Conservation (phyloP, 257 asterid species). For the Coffea eugenioides region DNA sequence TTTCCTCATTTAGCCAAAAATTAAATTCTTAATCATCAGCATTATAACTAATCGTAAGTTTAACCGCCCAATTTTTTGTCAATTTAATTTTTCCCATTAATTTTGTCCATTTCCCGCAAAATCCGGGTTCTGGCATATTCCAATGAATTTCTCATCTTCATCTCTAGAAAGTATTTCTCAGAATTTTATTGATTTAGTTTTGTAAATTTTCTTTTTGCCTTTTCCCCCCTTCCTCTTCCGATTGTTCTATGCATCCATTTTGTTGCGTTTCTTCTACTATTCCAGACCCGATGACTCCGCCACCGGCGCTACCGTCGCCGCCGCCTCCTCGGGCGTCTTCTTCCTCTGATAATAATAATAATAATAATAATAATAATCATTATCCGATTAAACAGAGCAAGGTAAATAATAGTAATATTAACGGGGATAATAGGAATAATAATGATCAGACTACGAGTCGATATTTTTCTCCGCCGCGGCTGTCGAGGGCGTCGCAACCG, state of each 20-base stretch:
- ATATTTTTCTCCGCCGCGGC: neutral
- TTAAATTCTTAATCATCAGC: neutral
- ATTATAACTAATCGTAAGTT: neutral
- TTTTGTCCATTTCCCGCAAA: neutral
- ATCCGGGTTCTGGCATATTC: neutral
- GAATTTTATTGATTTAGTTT: neutral
- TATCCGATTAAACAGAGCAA: neutral
- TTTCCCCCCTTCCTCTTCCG: too few species aligned
- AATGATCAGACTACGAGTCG: constrained; percentile 18
- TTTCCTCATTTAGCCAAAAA: neutral
- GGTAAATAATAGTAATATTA: neutral
- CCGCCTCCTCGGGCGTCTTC: neutral
- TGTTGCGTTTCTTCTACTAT: constrained; percentile 23
- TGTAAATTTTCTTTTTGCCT: too few species aligned
- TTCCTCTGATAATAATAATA: neutral
- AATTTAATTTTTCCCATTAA: neutral
- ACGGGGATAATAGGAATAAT: neutral
- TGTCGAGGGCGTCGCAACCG: constrained; percentile 7
- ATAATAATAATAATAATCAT: neutral
- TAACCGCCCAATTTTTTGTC: neutral
- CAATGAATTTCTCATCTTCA: neutral
- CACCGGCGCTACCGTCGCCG: constrained; percentile 8
- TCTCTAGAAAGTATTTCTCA: neutral
- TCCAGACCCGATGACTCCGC: constrained; percentile 23
- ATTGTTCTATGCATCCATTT: constrained; percentile 19